phyloP scores from a whole-genome alignment of 2,329 filamentous ascomycete genomes.

The Trichoderma sp. region DNA sequence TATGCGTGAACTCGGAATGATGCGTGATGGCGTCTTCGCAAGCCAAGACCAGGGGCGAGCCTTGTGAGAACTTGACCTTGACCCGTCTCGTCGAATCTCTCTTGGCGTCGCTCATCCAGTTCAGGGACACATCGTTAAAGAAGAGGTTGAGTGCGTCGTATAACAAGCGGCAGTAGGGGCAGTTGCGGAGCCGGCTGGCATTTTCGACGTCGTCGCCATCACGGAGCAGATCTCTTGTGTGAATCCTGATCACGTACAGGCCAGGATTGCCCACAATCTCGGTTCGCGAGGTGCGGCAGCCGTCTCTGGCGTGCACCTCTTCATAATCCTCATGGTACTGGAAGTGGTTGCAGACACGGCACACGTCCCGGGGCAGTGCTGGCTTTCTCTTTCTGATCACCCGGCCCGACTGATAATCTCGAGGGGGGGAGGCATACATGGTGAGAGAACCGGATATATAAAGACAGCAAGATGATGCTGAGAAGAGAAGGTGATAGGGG shows the following conservation, averaged over 20 bases:
- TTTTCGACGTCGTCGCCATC: background rate
- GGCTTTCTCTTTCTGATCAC: background rate
- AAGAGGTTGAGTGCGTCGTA: constrained; percentile 21
- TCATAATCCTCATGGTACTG: background rate
- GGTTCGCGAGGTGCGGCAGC: background rate
- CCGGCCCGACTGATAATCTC: too few relatives aligned
- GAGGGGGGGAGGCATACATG: background rate
- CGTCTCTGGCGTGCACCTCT: background rate
- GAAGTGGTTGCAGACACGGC: constrained; percentile 26
- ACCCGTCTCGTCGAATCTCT: background rate
- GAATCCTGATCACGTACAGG: background rate
- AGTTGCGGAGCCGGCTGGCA: background rate
- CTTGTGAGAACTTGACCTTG: background rate
- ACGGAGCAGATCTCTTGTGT: background rate
- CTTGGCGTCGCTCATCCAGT: constrained; percentile 11
- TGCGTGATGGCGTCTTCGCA: background rate
- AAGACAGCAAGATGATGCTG: too few relatives aligned
- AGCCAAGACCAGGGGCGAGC: background rate
- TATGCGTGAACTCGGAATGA: background rate
- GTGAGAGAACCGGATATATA: too few relatives aligned
- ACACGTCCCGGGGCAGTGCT: background rate
- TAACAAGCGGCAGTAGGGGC: constrained; percentile 20
- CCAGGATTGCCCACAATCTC: background rate
- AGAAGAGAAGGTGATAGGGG: too few relatives aligned
- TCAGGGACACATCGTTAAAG: background rate